Evolutionary conservation across 805 yeast genomes (phyloP), one percentile per base, ranked within the genome.

Genomic region (Tetrapisispora nanseiensis): DNA sequence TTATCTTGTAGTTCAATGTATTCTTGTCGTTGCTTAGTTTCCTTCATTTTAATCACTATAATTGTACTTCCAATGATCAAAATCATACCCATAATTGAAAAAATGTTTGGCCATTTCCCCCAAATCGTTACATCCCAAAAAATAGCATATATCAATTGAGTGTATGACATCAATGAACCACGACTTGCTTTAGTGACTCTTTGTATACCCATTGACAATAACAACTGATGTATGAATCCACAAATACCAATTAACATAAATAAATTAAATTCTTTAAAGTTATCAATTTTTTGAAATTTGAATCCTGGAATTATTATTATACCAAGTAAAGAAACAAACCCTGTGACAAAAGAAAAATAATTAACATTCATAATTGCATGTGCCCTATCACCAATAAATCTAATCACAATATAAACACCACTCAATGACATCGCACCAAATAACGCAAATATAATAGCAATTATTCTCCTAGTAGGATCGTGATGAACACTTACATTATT

Each of bases 161-260:
- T 71, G 57, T 89, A 89, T 2, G 74, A 65, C 76, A 86, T 79
- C 46, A 84, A 70, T 11, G 89, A 71, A 0, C 87, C 85, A 43
- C 83, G 71, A 4, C 86, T 78, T 0, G 95, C 94, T 40, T 68
- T 67, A 10, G 22, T n/a, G 48, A 84, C 95, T 42, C 85, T 68
- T 58, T 86, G 95, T 39, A 87, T 73, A 1, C 95, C 96, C 8
- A 85, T 77, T 0, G 96, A 84, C 37, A 84, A 62, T 29, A 80
- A 65, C 53, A 78, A 80, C 59, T 89, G 96, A 80, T 82, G 82
- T 46, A 78, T 63, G 61, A 87, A 89, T 0, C 97, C 97, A 41
- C 83, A 71, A 2, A 81, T 46, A 2, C 95, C 95, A 45, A 86
- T 70, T 19, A 71, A 56, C 1, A 64, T 42, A 48, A 87, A 71